phyloP scores from a whole-genome alignment of 1,284 basidiomycete genomes.

The Cryptococcus sp. region DNA sequence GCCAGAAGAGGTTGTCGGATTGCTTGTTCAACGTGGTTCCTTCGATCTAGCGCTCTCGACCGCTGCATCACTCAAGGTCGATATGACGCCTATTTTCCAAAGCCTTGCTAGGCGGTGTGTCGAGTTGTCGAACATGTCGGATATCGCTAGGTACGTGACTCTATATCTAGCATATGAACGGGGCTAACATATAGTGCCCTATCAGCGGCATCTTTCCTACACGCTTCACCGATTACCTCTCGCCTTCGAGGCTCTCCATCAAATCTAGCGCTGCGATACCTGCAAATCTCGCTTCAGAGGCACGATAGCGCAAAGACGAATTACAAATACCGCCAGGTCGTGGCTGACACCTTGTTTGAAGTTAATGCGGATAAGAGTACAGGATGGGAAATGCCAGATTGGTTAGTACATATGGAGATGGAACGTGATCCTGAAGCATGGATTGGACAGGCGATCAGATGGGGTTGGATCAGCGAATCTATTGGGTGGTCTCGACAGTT shows the following conservation, averaged over 20 bases:
- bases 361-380: constrained; percentile 54
- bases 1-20: constrained; percentile 68
- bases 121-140: constrained; percentile 57
- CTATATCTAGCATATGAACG: constrained; percentile 25
- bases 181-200: constrained; percentile 53
- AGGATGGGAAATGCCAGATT: constrained; percentile 60
- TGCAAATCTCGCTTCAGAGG: constrained; percentile 70
- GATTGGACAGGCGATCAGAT: constrained; percentile 53
- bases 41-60: constrained; percentile 76
- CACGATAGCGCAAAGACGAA: constrained; percentile 72
- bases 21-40: constrained; percentile 71
- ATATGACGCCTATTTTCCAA: constrained; percentile 81
- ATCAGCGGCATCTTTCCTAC: constrained; percentile 70
- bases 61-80: constrained; percentile 70
- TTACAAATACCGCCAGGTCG: constrained; percentile 67
- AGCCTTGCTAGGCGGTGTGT: constrained; percentile 75
- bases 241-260: constrained; percentile 77
- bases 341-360: constrained; percentile 70
- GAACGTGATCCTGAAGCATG: constrained; percentile 31
- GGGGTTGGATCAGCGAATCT: constrained; percentile 73
- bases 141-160: constrained; percentile 50
- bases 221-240: constrained; percentile 66
- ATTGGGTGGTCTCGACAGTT: constrained; percentile 66
- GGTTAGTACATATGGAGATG: constrained; percentile 62
- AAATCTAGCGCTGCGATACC: constrained; percentile 81